Conservation (phyloP, 2,329 filamentous ascomycete genomes). For the Microdochium paspali region DNA sequence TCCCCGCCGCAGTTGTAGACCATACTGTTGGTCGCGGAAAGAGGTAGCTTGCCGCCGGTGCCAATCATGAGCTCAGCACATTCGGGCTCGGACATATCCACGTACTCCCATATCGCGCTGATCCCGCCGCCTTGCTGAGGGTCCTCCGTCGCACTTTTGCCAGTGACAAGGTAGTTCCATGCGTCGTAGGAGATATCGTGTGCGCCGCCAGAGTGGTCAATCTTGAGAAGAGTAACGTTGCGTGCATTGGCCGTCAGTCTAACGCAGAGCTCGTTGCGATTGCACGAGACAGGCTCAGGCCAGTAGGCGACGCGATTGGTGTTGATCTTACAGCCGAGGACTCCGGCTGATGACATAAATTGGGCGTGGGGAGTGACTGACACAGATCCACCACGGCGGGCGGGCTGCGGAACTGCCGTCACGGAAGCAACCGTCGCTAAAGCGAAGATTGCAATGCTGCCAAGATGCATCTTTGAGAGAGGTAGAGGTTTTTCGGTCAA, state of each 20-base stretch:
- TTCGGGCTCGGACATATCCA: constrained; percentile 30
- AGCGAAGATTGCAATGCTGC: background rate
- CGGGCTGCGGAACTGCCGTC: constrained; percentile 29
- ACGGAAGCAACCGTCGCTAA: constrained; percentile 1
- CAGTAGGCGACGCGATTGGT: constrained; percentile 54
- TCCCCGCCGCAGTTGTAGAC: constrained; percentile 33
- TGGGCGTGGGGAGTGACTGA: constrained; percentile 44
- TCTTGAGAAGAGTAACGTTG: constrained; percentile 45
- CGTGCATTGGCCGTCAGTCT: constrained; percentile 39
- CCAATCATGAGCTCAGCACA: constrained; percentile 40
- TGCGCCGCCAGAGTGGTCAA: constrained; percentile 46
- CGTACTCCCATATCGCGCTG: constrained; percentile 32
- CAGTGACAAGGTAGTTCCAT: constrained; percentile 48
- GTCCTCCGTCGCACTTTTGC: constrained; percentile 31
- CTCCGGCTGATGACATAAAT: constrained; percentile 48
- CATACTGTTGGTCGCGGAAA: constrained; percentile 42
- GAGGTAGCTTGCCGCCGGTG: constrained; percentile 24
- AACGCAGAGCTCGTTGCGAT: constrained; percentile 49
- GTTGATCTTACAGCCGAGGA: constrained; percentile 52
- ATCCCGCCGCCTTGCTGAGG: constrained; percentile 37
- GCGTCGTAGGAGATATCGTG: constrained; percentile 53
- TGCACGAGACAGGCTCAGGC: constrained; percentile 41
- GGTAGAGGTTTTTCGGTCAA: no score
- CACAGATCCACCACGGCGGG: constrained; percentile 3
- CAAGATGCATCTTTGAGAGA: background rate